phyloP scores from a whole-genome alignment of 2,329 filamentous ascomycete genomes.

The Akanthomyces lecanii region DNA sequence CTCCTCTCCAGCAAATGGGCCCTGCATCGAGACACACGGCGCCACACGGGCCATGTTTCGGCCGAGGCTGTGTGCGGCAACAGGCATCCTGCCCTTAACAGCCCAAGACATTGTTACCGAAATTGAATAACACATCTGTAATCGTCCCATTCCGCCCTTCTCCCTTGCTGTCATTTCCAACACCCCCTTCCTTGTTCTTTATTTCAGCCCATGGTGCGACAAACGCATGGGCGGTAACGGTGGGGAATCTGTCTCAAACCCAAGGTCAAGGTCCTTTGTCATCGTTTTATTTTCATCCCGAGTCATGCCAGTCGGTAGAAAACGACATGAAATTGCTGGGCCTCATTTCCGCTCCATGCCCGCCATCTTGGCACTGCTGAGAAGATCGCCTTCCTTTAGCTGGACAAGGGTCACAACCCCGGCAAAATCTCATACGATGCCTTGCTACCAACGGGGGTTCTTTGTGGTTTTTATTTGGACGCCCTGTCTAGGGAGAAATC shows the following conservation, averaged over 20 bases:
- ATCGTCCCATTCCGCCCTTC: not conserved
- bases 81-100: conserved; percentile 3
- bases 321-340: not conserved
- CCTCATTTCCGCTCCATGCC: not conserved
- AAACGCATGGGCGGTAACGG: conserved; percentile 10
- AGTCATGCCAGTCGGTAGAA: conserved; percentile 1
- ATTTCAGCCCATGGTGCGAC: conserved; percentile 8
- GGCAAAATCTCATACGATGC: not conserved
- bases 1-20: conserved; percentile 4
- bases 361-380: not conserved
- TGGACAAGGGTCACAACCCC: not conserved
- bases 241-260: conserved; percentile 13
- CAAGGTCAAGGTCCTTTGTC: not conserved
- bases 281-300: conserved; percentile 12
- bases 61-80: not conserved
- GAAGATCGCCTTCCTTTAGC: conserved; percentile 2
- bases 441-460: not conserved
- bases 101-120: conserved; percentile 10
- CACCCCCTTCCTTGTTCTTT: not conserved
- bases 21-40: conserved; percentile 1
- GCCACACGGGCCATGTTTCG: conserved; percentile 11
- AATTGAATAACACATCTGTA: not conserved
- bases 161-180: not conserved
- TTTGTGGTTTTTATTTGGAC: not conserved
- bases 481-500: not conserved